These are phyloP conservation scores for Rhodotorula sp. DNA, from an alignment of 1,284 basidiomycete species.

Conservation along the genomic window DNA sequence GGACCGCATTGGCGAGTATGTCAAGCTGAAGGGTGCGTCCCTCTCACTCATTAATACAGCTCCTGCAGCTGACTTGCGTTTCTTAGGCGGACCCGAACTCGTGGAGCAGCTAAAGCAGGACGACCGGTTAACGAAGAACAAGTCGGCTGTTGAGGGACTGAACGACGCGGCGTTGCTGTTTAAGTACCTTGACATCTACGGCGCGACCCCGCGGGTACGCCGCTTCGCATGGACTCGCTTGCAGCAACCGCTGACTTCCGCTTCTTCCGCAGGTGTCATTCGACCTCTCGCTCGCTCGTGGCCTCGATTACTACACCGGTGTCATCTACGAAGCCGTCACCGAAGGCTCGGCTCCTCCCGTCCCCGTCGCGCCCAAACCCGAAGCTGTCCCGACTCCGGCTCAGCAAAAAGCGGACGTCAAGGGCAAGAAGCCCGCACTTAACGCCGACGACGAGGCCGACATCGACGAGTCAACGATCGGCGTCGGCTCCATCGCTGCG, in stretches of 20 bases:
- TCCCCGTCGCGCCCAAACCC: slow-evolving; percentile 55
- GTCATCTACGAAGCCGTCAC: slow-evolving; percentile 97
- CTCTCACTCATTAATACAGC: no score
- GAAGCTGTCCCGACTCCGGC: slow-evolving; percentile 47
- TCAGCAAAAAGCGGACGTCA: slow-evolving; percentile 46
- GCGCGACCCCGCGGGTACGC: slow-evolving; percentile 69
- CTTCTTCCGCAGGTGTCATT: slow-evolving; percentile 70
- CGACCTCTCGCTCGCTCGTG: slow-evolving; percentile 92
- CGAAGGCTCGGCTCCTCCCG: slow-evolving; percentile 86
- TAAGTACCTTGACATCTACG: slow-evolving; percentile 76
- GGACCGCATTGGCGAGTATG: slow-evolving; percentile 95
- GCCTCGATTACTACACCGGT: slow-evolving; percentile 97
- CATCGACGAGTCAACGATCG: slow-evolving; percentile 86
- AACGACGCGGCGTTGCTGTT: slow-evolving; percentile 89
- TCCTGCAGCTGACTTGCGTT: slow-evolving; percentile 5
- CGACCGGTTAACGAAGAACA: slow-evolving; percentile 64
- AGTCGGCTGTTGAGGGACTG: slow-evolving; percentile 75
- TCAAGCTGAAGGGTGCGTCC: slow-evolving; percentile 78
- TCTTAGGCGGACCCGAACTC: slow-evolving; percentile 70
- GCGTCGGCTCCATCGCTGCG: slow-evolving; percentile 95
- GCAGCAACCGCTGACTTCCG: no score
- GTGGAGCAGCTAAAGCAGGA: slow-evolving; percentile 73
- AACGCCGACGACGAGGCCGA: slow-evolving; percentile 69
- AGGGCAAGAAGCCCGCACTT: slow-evolving; percentile 59
- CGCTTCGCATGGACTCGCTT: no score